Conservation (phyloP, 2,329 filamentous ascomycete species). For the Escovopsis sp. region DNA sequence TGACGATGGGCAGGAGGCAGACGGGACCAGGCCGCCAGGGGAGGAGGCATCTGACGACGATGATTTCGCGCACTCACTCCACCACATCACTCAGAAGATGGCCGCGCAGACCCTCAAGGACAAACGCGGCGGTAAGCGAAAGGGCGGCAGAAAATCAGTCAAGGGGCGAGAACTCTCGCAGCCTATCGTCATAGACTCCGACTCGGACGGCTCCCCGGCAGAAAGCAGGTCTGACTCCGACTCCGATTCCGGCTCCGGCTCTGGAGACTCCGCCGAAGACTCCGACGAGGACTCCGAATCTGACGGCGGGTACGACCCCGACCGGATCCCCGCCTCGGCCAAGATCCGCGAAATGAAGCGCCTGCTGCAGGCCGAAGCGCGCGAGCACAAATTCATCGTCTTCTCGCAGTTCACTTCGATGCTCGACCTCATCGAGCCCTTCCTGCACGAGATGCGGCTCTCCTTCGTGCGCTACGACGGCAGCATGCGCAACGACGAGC, state of each 20-base stretch:
- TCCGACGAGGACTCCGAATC: conserved; percentile 29
- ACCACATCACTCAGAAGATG: conserved; percentile 23
- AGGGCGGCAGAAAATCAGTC: no score
- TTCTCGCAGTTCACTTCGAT: conserved; percentile 98
- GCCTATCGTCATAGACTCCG: no score
- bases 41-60: conserved; percentile 15
- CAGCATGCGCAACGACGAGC: conserved; percentile 82
- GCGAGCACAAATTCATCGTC: conserved; percentile 89
- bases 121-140: background rate
- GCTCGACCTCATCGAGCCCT: conserved; percentile 91
- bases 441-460: conserved; percentile 60
- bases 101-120: conserved; percentile 22
- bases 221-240: conserved; percentile 19
- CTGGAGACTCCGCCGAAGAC: conserved; percentile 23
- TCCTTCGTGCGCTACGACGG: conserved; percentile 85
- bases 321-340: conserved; percentile 55
- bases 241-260: conserved; percentile 11
- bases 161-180: no score
- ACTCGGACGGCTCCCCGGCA: background rate
- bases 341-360: conserved; percentile 80
- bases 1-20: conserved; percentile 23
- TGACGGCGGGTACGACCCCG: conserved; percentile 22
- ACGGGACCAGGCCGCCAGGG: conserved; percentile 11
- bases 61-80: conserved; percentile 21
- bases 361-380: conserved; percentile 64